Conservation (phyloP, 768 basidiomycete genomes). For the Plicaturopsis crispa region DNA sequence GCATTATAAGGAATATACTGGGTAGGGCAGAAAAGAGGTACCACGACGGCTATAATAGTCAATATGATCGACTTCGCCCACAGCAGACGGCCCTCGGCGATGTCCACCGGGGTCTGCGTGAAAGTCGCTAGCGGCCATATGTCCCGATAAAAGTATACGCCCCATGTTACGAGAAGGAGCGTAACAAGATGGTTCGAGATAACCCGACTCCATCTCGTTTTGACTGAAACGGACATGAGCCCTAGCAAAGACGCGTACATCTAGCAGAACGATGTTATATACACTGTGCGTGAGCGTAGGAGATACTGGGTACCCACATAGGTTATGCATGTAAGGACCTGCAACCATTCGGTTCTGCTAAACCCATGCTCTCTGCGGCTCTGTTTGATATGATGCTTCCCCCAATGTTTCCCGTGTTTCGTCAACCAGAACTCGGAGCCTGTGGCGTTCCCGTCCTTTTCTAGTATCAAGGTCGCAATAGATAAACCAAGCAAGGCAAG, state of each 20-base stretch:
- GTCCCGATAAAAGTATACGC: slow-evolving; percentile 49
- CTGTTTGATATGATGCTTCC: slow-evolving; percentile 6
- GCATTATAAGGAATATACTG: slow-evolving; percentile 53
- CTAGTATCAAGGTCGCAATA: slow-evolving; percentile 30
- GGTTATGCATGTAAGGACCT: slow-evolving; percentile 22
- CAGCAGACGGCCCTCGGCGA: slow-evolving; percentile 35
- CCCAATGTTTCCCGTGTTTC: slow-evolving; percentile 6
- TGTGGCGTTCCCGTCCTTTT: too few species aligned
- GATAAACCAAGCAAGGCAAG: slow-evolving; percentile 43
- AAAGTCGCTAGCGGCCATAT: slow-evolving; percentile 54
- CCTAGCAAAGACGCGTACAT: slow-evolving; percentile 36
- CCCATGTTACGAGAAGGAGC: slow-evolving; percentile 38
- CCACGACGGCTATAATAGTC: slow-evolving; percentile 31
- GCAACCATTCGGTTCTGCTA: slow-evolving; percentile 16
- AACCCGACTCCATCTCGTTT: slow-evolving; percentile 26
- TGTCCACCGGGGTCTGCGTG: slow-evolving; percentile 41
- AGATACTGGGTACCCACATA: slow-evolving; percentile 23
- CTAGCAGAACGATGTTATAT: too few species aligned
- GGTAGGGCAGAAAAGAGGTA: slow-evolving; percentile 51
- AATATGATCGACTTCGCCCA: slow-evolving; percentile 50
- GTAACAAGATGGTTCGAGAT: slow-evolving; percentile 38
- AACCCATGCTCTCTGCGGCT: neutral
- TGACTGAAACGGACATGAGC: slow-evolving; percentile 29
- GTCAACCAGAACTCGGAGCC: slow-evolving; percentile 5
- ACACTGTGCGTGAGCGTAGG: too few species aligned